Evolutionary conservation across 441 rosid genomes (phyloP).

Genomic region (Sinapis alba): DNA sequence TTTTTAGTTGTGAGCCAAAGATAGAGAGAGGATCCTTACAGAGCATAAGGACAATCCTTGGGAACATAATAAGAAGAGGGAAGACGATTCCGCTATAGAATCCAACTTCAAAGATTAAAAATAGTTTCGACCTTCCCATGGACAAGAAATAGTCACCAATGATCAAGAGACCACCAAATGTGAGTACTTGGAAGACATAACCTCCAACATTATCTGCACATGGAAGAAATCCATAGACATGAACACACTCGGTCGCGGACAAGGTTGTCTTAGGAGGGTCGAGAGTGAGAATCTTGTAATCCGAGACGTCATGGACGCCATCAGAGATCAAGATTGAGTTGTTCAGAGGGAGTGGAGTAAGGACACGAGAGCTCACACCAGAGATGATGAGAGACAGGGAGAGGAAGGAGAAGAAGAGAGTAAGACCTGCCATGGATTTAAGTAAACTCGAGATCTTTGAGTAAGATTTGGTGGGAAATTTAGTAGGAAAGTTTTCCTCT

Average conservation of each 20-base stretch:
- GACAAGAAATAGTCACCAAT: constrained; percentile 41
- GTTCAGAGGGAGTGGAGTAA: constrained; percentile 18
- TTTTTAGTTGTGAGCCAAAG: neutral
- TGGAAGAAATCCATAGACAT: constrained; percentile 38
- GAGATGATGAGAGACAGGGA: constrained; percentile 18
- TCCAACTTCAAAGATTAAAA: constrained; percentile 36
- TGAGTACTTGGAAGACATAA: constrained; percentile 37
- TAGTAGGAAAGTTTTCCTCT: constrained; percentile 1
- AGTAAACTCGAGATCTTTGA: neutral
- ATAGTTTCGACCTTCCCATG: constrained; percentile 37
- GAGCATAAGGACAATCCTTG: constrained; percentile 36
- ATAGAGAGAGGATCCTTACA: constrained; percentile 14
- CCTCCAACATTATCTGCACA: constrained; percentile 38
- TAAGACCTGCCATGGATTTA: constrained; percentile 16
- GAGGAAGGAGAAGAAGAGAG: constrained; percentile 12
- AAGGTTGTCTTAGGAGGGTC: constrained; percentile 25
- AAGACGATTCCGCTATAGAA: constrained; percentile 40
- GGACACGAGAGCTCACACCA: constrained; percentile 33
- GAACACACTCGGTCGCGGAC: constrained; percentile 19
- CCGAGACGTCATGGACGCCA: constrained; percentile 23
- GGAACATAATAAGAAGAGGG: constrained; percentile 42
- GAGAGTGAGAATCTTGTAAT: constrained; percentile 28
- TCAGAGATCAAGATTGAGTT: constrained; percentile 32
- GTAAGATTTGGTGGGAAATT: neutral
- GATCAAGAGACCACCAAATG: constrained; percentile 38